Base-by-base conservation (phyloP, 352 stramenopile genomes). In the Phytophthora aleatoria region DNA sequence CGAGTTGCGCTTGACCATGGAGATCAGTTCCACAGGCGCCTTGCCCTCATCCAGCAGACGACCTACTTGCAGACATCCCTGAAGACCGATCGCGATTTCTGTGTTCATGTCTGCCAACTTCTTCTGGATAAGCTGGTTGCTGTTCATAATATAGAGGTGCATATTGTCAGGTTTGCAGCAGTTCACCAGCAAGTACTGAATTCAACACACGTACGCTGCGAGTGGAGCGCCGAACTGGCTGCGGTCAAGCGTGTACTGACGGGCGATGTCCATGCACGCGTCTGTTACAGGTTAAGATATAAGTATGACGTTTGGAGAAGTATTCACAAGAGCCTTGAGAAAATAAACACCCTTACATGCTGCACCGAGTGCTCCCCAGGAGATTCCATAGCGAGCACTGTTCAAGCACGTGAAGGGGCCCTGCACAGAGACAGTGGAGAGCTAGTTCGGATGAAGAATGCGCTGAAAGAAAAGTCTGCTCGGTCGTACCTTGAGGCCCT, bases 381-480 rank as follows among this genome's bases (percentile, higher is more conserved):
- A 95, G 71, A 99, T 99, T 33, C 97, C 97, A 69, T 96, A 99
- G 24, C 97, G 89, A 47, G 97, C 97, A 67, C 96, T 99, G 79
- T 99, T 99, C 13, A 99, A 69, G 67, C 97, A 99, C 38, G 87
- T 96, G 75, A 99, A 99, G 11, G 97, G 97, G n/a, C 96, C 97
- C 66, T 90, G 76, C 1, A 15, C 20, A 20, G 20, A n/a, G 10
- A 26, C 7, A 53, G 43, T 16, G 24, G 5, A 61, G 35, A 55
- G 26, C 50, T 41, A 50, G 42, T 36, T 38, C 9, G 8, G 3
- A 48, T 33, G 31, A 50, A 31, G 0, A 33, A 35, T 27, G 6
- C 1, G 4, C 2, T 26, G 10, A 53, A 54, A 38, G 11, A 50
- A 39, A n/a, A 10, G 3, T 27, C 11, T 26, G 15, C 6, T 45